Percentiles rank a stretch among this genome's conserved stretches.
Conservation (phyloP, 345 rosid species). For the Corchorus capsularis region DNA sequence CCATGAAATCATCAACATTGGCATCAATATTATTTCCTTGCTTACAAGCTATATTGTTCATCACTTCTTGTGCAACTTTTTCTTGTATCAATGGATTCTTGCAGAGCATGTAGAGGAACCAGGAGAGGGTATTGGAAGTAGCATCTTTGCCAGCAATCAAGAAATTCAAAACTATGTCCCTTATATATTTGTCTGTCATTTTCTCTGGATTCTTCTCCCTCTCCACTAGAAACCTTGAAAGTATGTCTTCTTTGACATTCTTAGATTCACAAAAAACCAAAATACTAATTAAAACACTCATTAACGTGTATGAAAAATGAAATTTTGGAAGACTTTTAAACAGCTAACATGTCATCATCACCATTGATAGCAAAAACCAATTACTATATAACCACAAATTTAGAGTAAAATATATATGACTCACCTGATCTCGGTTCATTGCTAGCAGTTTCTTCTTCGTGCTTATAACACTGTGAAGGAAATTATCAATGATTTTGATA, state of each 20-base stretch:
- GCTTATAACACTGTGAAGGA: constrained; percentile 48
- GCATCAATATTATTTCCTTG: constrained; percentile 8
- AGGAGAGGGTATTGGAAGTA: constrained; percentile 55
- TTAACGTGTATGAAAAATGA: too few species aligned
- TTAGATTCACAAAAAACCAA: too few species aligned
- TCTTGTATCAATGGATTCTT: constrained; percentile 70
- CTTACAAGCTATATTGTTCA: constrained; percentile 31
- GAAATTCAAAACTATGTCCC: constrained; percentile 68
- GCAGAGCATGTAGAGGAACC: constrained; percentile 82
- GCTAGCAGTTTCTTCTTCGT: constrained; percentile 45
- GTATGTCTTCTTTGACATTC: constrained; percentile 65
- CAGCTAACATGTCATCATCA: too few species aligned
- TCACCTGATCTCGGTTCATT: constrained; percentile 31
- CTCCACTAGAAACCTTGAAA: constrained; percentile 62
- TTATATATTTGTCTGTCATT: constrained; percentile 62
- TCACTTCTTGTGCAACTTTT: constrained; percentile 58
- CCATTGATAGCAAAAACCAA: too few species aligned
- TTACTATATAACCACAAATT: neutral
- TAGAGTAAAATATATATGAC: constrained; percentile 7
- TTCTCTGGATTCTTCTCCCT: constrained; percentile 57
- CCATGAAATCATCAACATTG: constrained; percentile 38
- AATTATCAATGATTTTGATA: constrained; percentile 46
- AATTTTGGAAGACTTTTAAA: too few species aligned
- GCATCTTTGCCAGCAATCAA: constrained; percentile 82
- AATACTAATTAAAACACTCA: too few species aligned